A percentile compares a stretch with the other conserved stretches of the same genome.
phyloP scores from a whole-genome alignment of 805 yeast species.

The Nakazawaea holstii region DNA sequence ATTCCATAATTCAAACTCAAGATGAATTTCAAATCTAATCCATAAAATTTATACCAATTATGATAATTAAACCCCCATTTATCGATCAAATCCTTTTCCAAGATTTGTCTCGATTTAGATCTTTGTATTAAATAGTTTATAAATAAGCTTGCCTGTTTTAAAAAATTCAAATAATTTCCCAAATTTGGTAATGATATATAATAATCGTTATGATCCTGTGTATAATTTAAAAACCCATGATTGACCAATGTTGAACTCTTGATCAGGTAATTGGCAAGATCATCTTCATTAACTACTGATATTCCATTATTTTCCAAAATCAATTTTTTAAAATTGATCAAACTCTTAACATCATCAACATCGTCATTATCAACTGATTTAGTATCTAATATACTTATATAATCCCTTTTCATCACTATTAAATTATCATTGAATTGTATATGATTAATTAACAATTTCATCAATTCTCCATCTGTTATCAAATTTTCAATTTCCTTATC shows the following conservation, averaged over 20 bases:
- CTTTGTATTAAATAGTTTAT: constrained; percentile 27
- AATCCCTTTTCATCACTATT: constrained; percentile 22
- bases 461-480: constrained; percentile 30
- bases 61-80: constrained; percentile 42
- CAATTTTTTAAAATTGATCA: constrained; percentile 16
- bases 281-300: constrained; percentile 20
- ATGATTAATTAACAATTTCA: constrained; percentile 29
- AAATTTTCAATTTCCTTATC: constrained; percentile 38
- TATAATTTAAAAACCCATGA: constrained; percentile 38
- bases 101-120: constrained; percentile 34
- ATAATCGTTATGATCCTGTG: constrained; percentile 32
- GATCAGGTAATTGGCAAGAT: constrained; percentile 15
- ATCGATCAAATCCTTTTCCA: constrained; percentile 34
- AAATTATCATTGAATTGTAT: constrained; percentile 40
- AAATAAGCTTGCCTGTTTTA: constrained; percentile 43
- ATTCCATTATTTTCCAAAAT: constrained; percentile 17
- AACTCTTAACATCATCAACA: constrained; percentile 24
- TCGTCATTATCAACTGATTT: constrained; percentile 3
- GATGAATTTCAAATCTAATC: constrained; percentile 43
- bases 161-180: constrained; percentile 41
- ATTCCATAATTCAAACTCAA: constrained; percentile 46
- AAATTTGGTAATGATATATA: constrained; percentile 43
- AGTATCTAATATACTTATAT: constrained; percentile 13
- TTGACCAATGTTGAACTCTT: constrained; percentile 28
- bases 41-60: constrained; percentile 43